A percentile compares a stretch with the other conserved stretches of the same genome.
These are phyloP conservation scores for Apiotrichum siamense DNA, from an alignment of 1,284 basidiomycete genomes.

Conservation along the genomic window DNA sequence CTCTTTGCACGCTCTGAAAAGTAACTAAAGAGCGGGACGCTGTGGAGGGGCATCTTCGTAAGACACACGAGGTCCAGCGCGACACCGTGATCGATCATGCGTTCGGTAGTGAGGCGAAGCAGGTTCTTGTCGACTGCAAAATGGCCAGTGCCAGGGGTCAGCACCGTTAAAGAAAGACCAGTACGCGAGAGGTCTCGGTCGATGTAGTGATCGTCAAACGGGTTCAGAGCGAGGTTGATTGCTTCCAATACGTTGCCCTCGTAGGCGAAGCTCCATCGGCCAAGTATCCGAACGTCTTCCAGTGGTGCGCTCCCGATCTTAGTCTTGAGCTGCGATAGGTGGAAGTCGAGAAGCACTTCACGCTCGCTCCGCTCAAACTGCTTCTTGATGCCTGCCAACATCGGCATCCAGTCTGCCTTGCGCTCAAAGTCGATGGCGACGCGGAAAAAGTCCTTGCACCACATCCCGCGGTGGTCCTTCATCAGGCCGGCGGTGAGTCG, in stretches of 20 bases:
- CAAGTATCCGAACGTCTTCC: slow-evolving; percentile 40
- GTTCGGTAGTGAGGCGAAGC: slow-evolving; percentile 83
- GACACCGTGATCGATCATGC: slow-evolving; percentile 93
- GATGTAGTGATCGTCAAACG: slow-evolving; percentile 90
- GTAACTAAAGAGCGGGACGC: slow-evolving; percentile 79
- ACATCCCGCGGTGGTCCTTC: slow-evolving; percentile 63
- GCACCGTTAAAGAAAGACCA: slow-evolving; percentile 73
- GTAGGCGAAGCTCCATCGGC: slow-evolving; percentile 56
- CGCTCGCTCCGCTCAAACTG: slow-evolving; percentile 82
- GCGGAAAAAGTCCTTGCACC: slow-evolving; percentile 96
- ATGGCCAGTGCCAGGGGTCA: slow-evolving; percentile 91
- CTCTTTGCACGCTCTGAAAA: slow-evolving; percentile 48
- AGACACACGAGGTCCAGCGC: slow-evolving; percentile 83
- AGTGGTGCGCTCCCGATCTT: slow-evolving; percentile 12
- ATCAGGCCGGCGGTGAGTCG: slow-evolving; percentile 58
- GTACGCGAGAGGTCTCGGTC: slow-evolving; percentile 93
- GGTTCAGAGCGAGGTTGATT: slow-evolving; percentile 86
- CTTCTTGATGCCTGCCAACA: slow-evolving; percentile 77
- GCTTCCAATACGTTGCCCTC: slow-evolving; percentile 94
- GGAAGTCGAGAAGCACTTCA: slow-evolving; percentile 78
- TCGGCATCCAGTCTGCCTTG: slow-evolving; percentile 77
- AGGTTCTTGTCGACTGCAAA: slow-evolving; percentile 88
- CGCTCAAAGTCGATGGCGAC: slow-evolving; percentile 90
- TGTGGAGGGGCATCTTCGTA: slow-evolving; percentile 87
- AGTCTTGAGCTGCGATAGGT: slow-evolving; percentile 47